These are phyloP conservation scores for Candida odintsovae DNA, from an alignment of 805 yeast genomes.

Conservation along the genomic window DNA sequence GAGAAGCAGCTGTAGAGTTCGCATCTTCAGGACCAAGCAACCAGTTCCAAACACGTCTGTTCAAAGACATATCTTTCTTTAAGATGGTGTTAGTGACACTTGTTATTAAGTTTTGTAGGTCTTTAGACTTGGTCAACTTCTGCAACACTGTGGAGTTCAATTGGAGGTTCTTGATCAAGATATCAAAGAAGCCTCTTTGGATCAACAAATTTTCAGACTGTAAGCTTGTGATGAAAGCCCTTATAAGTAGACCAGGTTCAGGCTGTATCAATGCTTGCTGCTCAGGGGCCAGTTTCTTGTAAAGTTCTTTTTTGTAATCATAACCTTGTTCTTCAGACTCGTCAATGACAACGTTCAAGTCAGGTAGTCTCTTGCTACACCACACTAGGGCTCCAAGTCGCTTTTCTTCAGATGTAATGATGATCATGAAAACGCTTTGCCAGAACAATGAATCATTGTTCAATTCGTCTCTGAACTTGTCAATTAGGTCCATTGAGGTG, in stretches of 20 bases:
- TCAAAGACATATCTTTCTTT: slow-evolving; percentile 88
- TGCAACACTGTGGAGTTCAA: slow-evolving; percentile 55
- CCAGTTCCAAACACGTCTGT: slow-evolving; percentile 93
- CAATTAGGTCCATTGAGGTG: slow-evolving; percentile 54
- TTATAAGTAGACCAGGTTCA: slow-evolving; percentile 69
- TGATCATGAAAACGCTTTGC: slow-evolving; percentile 71
- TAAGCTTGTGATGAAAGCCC: slow-evolving; percentile 71
- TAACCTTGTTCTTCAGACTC: slow-evolving; percentile 12
- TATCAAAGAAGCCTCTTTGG: slow-evolving; percentile 84
- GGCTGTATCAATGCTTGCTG: slow-evolving; percentile 64
- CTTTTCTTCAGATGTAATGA: slow-evolving; percentile 74
- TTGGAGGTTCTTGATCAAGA: slow-evolving; percentile 62
- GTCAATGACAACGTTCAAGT: slow-evolving; percentile 35
- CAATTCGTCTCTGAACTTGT: slow-evolving; percentile 48
- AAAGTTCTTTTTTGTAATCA: slow-evolving; percentile 21
- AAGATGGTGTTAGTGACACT: slow-evolving; percentile 64
- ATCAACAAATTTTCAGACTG: slow-evolving; percentile 63
- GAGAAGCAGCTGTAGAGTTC: slow-evolving; percentile 6
- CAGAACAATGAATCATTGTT: slow-evolving; percentile 75
- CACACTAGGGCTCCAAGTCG: slow-evolving; percentile 81
- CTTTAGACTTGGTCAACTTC: slow-evolving; percentile 40
- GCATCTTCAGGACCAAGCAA: slow-evolving; percentile 70
- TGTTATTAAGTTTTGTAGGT: slow-evolving; percentile 52
- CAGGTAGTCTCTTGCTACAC: slow-evolving; percentile 63
- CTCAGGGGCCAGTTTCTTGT: slow-evolving; percentile 33